Evolutionary conservation across 1,284 basidiomycete species (phyloP).

Genomic region (Ustilago cynodontis): DNA sequence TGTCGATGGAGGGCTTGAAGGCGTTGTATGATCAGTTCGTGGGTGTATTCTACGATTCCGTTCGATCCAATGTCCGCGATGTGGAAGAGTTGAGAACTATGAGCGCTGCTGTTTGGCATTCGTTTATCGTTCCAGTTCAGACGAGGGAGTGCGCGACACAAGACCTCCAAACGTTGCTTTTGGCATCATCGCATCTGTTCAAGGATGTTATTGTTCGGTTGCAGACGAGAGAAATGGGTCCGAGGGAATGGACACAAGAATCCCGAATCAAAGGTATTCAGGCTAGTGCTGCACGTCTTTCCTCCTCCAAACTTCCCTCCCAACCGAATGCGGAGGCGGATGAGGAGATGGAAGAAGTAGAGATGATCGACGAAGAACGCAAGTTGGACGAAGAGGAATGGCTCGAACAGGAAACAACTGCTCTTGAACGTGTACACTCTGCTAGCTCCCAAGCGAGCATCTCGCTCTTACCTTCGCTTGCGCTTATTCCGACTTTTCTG

Average conservation of each 20-base stretch:
- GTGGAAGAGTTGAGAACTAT: conserved; percentile 57
- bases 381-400: conserved; percentile 50
- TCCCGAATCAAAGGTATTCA: conserved; percentile 40
- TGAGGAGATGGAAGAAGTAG: conserved; percentile 13
- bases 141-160: conserved; percentile 34
- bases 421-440: conserved; percentile 15
- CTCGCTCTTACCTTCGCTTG: conserved; percentile 34
- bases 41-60: conserved; percentile 61
- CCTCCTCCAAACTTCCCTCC: conserved; percentile 12
- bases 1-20: conserved; percentile 16
- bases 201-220: conserved; percentile 60
- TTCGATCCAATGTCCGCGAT: conserved; percentile 53
- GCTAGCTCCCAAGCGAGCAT: conserved; percentile 36
- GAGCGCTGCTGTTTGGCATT: conserved; percentile 59
- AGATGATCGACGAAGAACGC: conserved; percentile 45
- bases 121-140: conserved; percentile 53
- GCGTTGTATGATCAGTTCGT: conserved; percentile 43
- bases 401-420: conserved; percentile 32
- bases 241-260: conserved; percentile 57
- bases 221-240: conserved; percentile 52
- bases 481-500: conserved; percentile 75
- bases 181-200: conserved; percentile 42
- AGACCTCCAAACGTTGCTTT: conserved; percentile 46
- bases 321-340: background rate
- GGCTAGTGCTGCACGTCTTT: conserved; percentile 34